Percentiles rank a stretch among this genome's conserved stretches.
phyloP scores from a whole-genome alignment of 164 flowering plant species.

The Santalum album region DNA sequence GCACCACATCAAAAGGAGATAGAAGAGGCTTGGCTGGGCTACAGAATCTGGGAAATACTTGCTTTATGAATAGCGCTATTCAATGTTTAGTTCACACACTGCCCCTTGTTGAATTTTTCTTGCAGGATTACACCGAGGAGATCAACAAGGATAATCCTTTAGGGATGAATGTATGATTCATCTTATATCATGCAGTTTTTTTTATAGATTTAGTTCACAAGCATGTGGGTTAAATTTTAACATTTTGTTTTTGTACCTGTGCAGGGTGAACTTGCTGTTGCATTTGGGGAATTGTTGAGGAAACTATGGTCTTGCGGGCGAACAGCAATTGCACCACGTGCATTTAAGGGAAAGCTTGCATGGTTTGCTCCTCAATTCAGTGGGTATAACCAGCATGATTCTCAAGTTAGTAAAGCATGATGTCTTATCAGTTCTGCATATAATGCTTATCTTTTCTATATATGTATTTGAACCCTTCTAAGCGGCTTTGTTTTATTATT shows the following conservation, averaged over 20 bases:
- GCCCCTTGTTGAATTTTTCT: conserved; percentile 70
- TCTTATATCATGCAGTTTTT: neutral
- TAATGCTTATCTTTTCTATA: neutral
- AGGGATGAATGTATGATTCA: conserved; percentile 75
- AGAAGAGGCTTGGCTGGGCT: conserved; percentile 85
- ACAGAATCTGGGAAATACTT: conserved; percentile 95
- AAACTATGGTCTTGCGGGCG: conserved; percentile 87
- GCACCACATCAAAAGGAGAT: conserved; percentile 32
- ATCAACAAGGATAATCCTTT: conserved; percentile 81
- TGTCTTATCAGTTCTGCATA: neutral
- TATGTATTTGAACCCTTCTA: neutral
- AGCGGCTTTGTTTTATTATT: neutral
- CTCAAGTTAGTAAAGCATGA: conserved; percentile 55
- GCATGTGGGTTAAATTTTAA: conserved; percentile 11
- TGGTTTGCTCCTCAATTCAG: conserved; percentile 99
- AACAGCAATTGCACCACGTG: conserved; percentile 81
- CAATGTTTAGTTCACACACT: conserved; percentile 96
- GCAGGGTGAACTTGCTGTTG: conserved; percentile 97
- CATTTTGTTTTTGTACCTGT: conserved; percentile 16
- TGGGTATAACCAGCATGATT: conserved; percentile 98
- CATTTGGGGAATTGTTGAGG: conserved; percentile 95
- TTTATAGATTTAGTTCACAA: too few relatives aligned
- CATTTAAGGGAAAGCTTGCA: conserved; percentile 82
- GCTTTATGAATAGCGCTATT: conserved; percentile 96
- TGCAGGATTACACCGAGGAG: conserved; percentile 74